Conservation (phyloP, 2,329 filamentous ascomycete species). For the Cadophora sp. region DNA sequence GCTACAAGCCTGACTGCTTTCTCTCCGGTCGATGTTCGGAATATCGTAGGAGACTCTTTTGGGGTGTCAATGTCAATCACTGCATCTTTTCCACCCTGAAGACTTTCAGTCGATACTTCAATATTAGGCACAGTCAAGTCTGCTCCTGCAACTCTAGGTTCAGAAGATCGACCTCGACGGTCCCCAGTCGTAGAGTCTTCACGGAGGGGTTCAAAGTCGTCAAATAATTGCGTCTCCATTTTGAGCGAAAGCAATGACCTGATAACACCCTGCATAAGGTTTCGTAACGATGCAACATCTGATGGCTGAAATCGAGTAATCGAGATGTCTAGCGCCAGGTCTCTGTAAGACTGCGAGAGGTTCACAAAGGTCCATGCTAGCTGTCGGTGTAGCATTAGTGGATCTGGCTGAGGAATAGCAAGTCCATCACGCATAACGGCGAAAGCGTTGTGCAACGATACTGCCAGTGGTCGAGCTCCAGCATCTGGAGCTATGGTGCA, state of each 20-base stretch:
- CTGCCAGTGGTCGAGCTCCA: constrained; percentile 59
- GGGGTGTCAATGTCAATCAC: constrained; percentile 47
- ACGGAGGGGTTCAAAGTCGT: constrained; percentile 35
- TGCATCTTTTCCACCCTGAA: constrained; percentile 36
- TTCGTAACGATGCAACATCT: constrained; percentile 58
- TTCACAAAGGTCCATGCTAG: constrained; percentile 60
- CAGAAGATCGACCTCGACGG: background rate
- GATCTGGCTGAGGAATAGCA: constrained; percentile 47
- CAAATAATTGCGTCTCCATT: constrained; percentile 55
- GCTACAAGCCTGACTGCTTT: constrained; percentile 43
- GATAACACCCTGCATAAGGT: constrained; percentile 61
- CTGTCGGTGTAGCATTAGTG: constrained; percentile 48
- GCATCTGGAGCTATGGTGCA: constrained; percentile 58
- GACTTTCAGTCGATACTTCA: background rate
- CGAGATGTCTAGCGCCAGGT: constrained; percentile 63
- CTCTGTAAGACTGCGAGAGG: constrained; percentile 61
- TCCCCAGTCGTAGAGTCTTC: constrained; percentile 1
- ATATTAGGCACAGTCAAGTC: background rate
- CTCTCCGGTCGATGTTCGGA: constrained; percentile 40
- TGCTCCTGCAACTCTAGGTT: background rate
- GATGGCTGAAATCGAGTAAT: constrained; percentile 58
- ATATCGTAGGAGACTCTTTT: constrained; percentile 36
- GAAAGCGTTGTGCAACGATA: constrained; percentile 55
- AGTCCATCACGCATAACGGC: constrained; percentile 52
- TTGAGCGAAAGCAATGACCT: constrained; percentile 59